These are phyloP conservation scores for Edaphochlamys debaryana DNA, from an alignment of 139 green algal species.

Conservation along the genomic window DNA sequence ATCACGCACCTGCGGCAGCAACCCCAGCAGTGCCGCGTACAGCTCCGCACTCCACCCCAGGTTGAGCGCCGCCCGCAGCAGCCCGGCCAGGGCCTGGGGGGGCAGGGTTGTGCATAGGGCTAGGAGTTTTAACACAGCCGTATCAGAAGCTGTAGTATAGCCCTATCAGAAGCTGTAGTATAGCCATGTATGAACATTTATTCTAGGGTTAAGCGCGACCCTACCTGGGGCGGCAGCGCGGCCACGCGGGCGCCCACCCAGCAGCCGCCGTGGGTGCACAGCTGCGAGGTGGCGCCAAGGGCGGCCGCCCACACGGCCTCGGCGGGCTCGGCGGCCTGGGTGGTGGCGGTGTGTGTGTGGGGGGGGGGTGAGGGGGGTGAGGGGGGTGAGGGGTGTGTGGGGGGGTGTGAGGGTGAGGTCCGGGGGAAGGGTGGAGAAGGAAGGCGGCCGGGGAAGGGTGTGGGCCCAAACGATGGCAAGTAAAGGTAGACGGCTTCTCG, in stretches of 20 bases:
- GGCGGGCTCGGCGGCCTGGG: slow-evolving; percentile 45
- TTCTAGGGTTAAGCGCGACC: too few species aligned
- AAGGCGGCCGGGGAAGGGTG: too few species aligned
- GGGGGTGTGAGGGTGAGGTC: too few species aligned
- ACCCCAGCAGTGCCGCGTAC: slow-evolving; percentile 49
- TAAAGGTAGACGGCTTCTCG: too few species aligned
- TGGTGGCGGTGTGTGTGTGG: neutral
- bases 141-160: too few species aligned
- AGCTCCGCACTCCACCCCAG: slow-evolving; percentile 52
- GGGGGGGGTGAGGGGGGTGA: too few species aligned
- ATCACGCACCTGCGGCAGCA: slow-evolving; percentile 59
- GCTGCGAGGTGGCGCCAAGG: slow-evolving; percentile 70
- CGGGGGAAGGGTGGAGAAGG: neutral
- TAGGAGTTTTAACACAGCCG: too few species aligned
- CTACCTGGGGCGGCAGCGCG: slow-evolving; percentile 63
- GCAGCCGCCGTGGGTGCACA: slow-evolving; percentile 63
- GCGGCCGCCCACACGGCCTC: slow-evolving; percentile 73
- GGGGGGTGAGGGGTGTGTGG: too few species aligned
- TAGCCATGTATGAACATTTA: too few species aligned
- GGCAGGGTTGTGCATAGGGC: too few species aligned
- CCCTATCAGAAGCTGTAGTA: too few species aligned
- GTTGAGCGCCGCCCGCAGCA: slow-evolving; percentile 61
- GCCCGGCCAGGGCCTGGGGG: slow-evolving; percentile 41
- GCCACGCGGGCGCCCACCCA: slow-evolving; percentile 57
- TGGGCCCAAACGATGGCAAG: neutral